Evolutionary conservation across 768 basidiomycete genomes (phyloP), one percentile per base, ranked within the genome.

Genomic region (Daedalea quercina): DNA sequence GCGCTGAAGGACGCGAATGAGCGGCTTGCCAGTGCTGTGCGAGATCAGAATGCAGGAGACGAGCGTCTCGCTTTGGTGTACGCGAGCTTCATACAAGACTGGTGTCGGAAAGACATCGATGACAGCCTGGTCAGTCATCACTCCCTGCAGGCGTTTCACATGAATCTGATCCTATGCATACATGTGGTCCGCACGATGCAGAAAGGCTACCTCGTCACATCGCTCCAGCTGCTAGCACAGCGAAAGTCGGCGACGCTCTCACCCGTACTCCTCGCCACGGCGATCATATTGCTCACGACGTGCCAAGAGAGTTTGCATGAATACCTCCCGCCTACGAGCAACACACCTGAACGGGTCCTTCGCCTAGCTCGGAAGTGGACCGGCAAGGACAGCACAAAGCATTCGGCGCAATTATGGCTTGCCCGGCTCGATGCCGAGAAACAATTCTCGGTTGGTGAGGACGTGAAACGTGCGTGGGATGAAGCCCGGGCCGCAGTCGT

Each of bases 341-440:
- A 57, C 35, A 53, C 58, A 22, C 51, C 54, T 2, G 59, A 60
- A 31, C 74, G 72, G 62, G 64, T 73, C 9, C 52, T 76, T 48
- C 65, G 62, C 35, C 60, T 69, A 12, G 76, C 78, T 9, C 68
- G 70, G 48, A 74, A 74, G 58, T 84, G 84, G 62, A 75, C 79
- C 2, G 54, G 55, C 1, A 54, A 53, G 25, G 25, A 47, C 58
- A 23, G 17, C 43, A 35, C 60, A 64, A 51, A 63, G 60, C 34
- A 70, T 71, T 28, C 40, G 62, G 67, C 76, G 20, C 57, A 57
- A 17, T 71, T 85, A 24, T 87, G 84, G 81, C 63, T 80, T 12
- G 73, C 74, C 15, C 69, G 79, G 24, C 67, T 86, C 12, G 69
- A 68, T 20, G 73, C 72, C 3, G 81, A 83, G 57, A 51, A 63